Percentiles rank a stretch among this genome's conserved stretches.
phyloP scores from a whole-genome alignment of 306 rosid species.

The Malus sieversii region DNA sequence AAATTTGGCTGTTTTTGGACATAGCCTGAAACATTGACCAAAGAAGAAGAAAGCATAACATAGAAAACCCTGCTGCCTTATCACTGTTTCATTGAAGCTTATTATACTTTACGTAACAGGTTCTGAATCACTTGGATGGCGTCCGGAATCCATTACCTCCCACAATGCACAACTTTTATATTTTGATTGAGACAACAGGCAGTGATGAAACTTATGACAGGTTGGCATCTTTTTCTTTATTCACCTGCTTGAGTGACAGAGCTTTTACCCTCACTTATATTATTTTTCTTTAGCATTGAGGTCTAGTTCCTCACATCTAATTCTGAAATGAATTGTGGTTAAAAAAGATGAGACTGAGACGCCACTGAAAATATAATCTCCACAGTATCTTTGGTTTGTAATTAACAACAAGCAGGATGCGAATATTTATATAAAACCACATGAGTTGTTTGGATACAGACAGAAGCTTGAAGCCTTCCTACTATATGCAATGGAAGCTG shows the following conservation, averaged over 20 bases:
- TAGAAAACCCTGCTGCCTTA: not conserved
- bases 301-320: not conserved
- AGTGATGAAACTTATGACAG: slow-evolving; percentile 75
- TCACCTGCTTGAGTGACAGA: not conserved
- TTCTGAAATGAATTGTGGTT: not conserved
- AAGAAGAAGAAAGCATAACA: not conserved
- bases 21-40: not conserved
- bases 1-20: not conserved
- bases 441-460: slow-evolving; percentile 38
- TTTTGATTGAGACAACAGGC: slow-evolving; percentile 91
- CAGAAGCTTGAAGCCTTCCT: slow-evolving; percentile 95
- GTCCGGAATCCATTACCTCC: slow-evolving; percentile 80
- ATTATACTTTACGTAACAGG: slow-evolving; percentile 40
- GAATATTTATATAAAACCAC: not conserved
- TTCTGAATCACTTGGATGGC: slow-evolving; percentile 72
- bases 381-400: not conserved
- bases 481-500: slow-evolving; percentile 73
- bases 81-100: not conserved
- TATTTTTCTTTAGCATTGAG: not conserved
- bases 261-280: not conserved
- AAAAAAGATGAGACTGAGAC: not conserved
- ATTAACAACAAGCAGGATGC: not conserved
- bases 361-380: not conserved
- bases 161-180: slow-evolving; percentile 60
- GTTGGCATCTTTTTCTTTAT: slow-evolving; percentile 28